Conservation (phyloP, 257 asterid species). For the Paraleonurus japonicus region DNA sequence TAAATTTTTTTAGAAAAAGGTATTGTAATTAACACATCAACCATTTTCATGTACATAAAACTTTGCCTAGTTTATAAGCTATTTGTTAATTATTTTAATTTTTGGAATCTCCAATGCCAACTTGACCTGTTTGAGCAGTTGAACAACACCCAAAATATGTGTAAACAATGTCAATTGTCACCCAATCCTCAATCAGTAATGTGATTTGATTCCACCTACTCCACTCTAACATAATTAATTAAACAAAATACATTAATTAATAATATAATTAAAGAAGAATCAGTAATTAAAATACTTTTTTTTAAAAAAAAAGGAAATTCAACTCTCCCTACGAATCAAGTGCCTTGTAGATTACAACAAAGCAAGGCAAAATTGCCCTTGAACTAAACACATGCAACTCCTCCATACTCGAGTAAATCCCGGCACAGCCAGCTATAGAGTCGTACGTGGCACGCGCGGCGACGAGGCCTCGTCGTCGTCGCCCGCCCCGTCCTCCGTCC, state of each 20-base stretch:
- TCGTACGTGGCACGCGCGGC: slow-evolving; percentile 32
- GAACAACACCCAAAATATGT: no score
- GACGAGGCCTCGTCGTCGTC: slow-evolving; percentile 29
- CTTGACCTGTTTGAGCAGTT: no score
- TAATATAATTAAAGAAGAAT: background rate
- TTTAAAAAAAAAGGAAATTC: background rate
- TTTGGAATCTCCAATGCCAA: no score
- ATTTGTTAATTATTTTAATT: no score
- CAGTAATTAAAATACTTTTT: background rate
- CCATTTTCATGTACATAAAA: no score
- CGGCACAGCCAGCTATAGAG: slow-evolving; percentile 40
- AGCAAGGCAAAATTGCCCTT: slow-evolving; percentile 59
- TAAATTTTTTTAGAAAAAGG: no score
- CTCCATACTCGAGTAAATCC: slow-evolving; percentile 48
- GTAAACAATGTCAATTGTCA: no score
- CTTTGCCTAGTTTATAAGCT: no score
- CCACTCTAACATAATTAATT: background rate
- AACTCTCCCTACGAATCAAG: slow-evolving; percentile 31
- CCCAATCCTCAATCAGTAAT: slow-evolving; percentile 6
- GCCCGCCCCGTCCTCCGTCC: slow-evolving; percentile 36
- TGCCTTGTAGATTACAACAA: slow-evolving; percentile 57
- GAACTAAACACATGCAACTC: slow-evolving; percentile 46
- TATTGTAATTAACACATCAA: no score
- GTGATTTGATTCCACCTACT: slow-evolving; percentile 24
- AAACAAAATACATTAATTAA: background rate